Conservation (phyloP, 2,329 filamentous ascomycete species). For the Fusarium temperatum region DNA sequence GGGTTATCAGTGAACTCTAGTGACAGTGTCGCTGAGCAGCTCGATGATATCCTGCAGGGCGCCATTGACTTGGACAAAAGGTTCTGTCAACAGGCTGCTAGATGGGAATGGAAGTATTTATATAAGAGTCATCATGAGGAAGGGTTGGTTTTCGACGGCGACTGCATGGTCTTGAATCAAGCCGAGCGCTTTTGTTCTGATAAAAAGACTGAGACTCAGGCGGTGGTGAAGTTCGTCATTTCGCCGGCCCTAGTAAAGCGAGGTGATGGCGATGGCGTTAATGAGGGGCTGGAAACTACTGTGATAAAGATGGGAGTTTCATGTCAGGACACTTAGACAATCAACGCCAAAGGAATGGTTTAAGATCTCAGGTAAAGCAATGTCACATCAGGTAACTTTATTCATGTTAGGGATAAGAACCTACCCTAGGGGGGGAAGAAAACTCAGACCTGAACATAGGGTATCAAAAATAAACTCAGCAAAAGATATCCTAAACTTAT, state of each 20-base stretch:
- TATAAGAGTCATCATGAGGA: neutral
- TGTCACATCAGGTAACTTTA: neutral
- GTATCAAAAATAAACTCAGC: no score
- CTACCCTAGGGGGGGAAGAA: neutral
- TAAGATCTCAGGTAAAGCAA: neutral
- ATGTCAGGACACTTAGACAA: neutral
- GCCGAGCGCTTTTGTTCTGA: neutral
- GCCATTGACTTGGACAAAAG: neutral
- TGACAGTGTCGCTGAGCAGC: neutral
- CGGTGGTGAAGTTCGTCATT: neutral
- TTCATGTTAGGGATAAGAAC: neutral
- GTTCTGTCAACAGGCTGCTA: neutral
- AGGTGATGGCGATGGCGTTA: neutral
- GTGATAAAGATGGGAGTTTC: neutral
- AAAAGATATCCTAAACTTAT: no score
- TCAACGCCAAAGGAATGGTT: neutral
- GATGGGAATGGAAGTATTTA: neutral
- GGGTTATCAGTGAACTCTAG: neutral
- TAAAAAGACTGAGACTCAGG: neutral
- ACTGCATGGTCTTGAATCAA: neutral
- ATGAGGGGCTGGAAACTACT: neutral
- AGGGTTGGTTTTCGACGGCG: neutral
- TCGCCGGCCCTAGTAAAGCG: neutral
- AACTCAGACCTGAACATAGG: no score
- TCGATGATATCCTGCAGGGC: neutral